A percentile compares a stretch with the other conserved stretches of the same genome.
Evolutionary conservation across 768 basidiomycete species (phyloP).

Genomic region (Dioszegia crocea): DNA sequence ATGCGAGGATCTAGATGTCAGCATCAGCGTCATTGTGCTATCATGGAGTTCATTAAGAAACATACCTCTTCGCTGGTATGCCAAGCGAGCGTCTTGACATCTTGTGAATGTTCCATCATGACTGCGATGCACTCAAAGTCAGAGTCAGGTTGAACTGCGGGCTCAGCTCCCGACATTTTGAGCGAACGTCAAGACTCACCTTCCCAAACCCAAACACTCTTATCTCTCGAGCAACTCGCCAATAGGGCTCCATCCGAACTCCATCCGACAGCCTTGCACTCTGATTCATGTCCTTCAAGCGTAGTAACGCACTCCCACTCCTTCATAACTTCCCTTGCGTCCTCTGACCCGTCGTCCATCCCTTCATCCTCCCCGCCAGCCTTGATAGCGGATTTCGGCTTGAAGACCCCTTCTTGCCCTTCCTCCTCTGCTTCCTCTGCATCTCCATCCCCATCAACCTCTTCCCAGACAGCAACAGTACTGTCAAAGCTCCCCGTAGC

Average conservation of each 20-base stretch:
- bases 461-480: conserved; percentile 86
- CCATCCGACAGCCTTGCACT: conserved; percentile 89
- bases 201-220: conserved; percentile 99
- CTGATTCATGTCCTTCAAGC: conserved; percentile 89
- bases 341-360: conserved; percentile 55
- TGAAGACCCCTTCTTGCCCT: conserved; percentile 40
- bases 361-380: conserved; percentile 60
- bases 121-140: conserved; percentile 95
- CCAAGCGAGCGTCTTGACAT: conserved; percentile 93
- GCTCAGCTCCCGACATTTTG: conserved; percentile 8
- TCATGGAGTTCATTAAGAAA: not conserved
- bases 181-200: conserved; percentile 60
- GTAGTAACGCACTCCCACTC: conserved; percentile 86
- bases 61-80: conserved; percentile 87
- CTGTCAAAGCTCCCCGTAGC: conserved; percentile 93
- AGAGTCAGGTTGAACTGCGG: conserved; percentile 76
- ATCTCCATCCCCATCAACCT: conserved; percentile 56
- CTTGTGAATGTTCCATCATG: conserved; percentile 93
- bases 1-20: conserved; percentile 74
- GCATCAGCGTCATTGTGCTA: not conserved
- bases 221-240: conserved; percentile 94
- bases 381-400: not conserved
- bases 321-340: conserved; percentile 61
- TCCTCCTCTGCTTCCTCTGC: conserved; percentile 48
- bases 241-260: conserved; percentile 70